Base-by-base conservation (phyloP, 441 rosid species). In the Erodium chrysanthum region DNA sequence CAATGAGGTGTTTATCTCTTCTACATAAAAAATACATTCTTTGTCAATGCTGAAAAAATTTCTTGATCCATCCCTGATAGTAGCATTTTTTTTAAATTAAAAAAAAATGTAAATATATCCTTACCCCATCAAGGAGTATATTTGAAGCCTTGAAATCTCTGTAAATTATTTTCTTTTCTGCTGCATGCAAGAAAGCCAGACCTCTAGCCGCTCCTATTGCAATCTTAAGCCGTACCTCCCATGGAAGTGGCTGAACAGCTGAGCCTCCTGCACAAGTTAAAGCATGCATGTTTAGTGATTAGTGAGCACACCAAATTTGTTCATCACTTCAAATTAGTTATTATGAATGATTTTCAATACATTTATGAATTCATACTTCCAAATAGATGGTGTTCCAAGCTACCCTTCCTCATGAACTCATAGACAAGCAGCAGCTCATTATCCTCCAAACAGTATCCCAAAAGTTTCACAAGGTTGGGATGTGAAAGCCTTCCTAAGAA, bases 141-240 rank as follows among this genome's bases (percentile, higher is more conserved):
- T 85, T 82, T 5, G 90, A 79, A 66, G 90, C 83, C 80, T 82
- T 84, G 66, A 85, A 85, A 65, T 85, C 86, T 72, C 87, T 74
- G 70, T 82, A 79, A 61, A 84, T 85, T 79, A 85, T 83, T 75
- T 78, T 77, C 78, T 76, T 79, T 22, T 82, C 78, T 40, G 73
- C 79, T 60, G 82, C 59, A 44, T 85, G 90, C 67, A 83, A 78
- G 78, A 80, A 82, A 33, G 77, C 78, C 58, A 85, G 78, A 52
- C 90, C 90, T 25, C 78, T 79, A 54, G 90, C 87, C 54, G 87
- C 87, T 73, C 83, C 84, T 7, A 77, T 76, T 18, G 80, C 80
- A 68, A 83, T 82, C 73, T 80, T 82, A 20, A 85, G 76, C 76
- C 87, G 72, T 33, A 77, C 40, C 10, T 85, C 84, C 86, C 86